Evolutionary conservation across 306 rosid species (phyloP).

Genomic region (Dalbergia oliveri): DNA sequence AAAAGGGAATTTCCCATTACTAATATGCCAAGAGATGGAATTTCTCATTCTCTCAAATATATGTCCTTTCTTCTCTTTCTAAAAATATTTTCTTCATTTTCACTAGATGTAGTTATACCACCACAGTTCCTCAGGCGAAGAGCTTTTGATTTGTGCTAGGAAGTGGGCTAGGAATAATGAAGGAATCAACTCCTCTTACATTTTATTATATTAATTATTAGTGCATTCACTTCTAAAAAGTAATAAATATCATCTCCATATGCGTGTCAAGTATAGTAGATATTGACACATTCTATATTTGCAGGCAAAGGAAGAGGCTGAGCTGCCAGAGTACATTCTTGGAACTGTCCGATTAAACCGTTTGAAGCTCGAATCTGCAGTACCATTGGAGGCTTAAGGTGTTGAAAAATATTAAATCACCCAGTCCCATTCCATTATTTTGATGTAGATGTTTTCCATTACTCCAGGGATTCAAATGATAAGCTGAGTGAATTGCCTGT

Average conservation of each 20-base stretch:
- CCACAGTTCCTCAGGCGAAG: too few relatives aligned
- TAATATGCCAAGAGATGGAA: too few relatives aligned
- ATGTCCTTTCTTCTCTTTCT: too few relatives aligned
- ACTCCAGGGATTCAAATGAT: not conserved
- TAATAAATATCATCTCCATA: not conserved
- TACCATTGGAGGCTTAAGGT: slow-evolving; percentile 62
- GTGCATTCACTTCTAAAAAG: not conserved
- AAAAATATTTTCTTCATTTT: too few relatives aligned
- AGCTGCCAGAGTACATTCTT: slow-evolving; percentile 92
- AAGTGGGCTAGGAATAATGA: not conserved
- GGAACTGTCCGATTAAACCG: slow-evolving; percentile 92
- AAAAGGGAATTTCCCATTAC: too few relatives aligned
- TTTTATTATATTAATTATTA: slow-evolving; percentile 8
- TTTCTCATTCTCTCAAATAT: too few relatives aligned
- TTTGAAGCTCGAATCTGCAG: slow-evolving; percentile 77
- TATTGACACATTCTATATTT: slow-evolving; percentile 42
- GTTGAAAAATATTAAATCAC: slow-evolving; percentile 17
- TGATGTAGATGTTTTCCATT: slow-evolving; percentile 1
- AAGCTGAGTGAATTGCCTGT: slow-evolving; percentile 34
- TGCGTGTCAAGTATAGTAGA: slow-evolving; percentile 27
- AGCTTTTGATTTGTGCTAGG: too few relatives aligned
- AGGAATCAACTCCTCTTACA: not conserved
- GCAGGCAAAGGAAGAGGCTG: slow-evolving; percentile 88
- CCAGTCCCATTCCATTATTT: slow-evolving; percentile 20
- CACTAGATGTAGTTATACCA: too few relatives aligned